Evolutionary conservation across 495 filamentous ascomycete species (phyloP), one percentile per base, ranked within the genome.

Genomic region (Chaetomium fimeti): DNA sequence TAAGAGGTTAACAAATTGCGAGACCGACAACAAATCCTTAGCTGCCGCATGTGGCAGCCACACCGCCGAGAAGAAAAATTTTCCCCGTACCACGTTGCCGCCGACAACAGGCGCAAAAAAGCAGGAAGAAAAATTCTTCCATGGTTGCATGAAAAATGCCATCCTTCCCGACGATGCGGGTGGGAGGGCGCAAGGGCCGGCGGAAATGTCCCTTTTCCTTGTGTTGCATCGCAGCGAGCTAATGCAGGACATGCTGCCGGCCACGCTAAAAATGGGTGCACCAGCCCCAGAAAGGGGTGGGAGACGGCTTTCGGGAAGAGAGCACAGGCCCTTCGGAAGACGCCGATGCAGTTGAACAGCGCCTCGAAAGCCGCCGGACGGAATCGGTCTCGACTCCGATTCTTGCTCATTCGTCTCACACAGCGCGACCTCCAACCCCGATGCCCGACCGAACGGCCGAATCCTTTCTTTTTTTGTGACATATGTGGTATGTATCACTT

Each of bases 381-480:
- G 47, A 54, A 51, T 65, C 63, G 63, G 63, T 11, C 38, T 65
- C 57, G 56, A 49, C 63, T 27, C 56, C 63, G 60, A 24, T 29
- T 22, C 8, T n/a, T 20, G 18, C 0, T 58, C 22, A 13, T 45
- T 45, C n/a, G 18, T 20, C 57, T 22, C 11, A 7, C 11, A 7
- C 24, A 29, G 49, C 24, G 2, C 27, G 16, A 47, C 28, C 28
- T 29, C 13, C 40, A 43, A 18, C 13, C 15, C 51, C 3, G 22
- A 38, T 3, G 18, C 15, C 28, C n/a, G 4, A 55, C 29, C 53
- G 13, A 55, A 36, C 29, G n/a, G 9, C 53, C 29, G 28, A 53
- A 32, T 2, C 2, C 24, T 15, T 52, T 12, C 32, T 36, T n/a
- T 49, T 49, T 49, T 49, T 55, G 52, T 36, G 52, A 36, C 32